Base-by-base conservation (phyloP, 2,329 filamentous ascomycete species). In the Cladophialophora immunda region DNA sequence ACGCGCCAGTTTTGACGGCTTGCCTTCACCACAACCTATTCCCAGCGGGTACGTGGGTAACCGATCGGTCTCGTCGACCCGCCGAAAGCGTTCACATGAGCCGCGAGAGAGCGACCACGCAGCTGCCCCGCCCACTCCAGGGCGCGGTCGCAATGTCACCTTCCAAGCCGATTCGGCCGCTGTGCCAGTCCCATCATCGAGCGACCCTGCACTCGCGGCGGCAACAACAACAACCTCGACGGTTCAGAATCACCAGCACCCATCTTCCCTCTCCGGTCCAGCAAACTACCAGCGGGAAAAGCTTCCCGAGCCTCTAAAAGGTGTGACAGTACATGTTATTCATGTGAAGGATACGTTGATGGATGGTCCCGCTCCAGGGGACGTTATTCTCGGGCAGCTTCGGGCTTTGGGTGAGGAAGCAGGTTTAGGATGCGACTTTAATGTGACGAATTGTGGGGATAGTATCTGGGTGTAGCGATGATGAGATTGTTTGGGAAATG, bases 321-420 rank as follows among this genome's bases (percentile, higher is more conserved):
- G 93, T 0, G 76, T 98, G 30, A 91, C 89, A 69, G 83, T 99
- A 1, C 89, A 97, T 58, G 88, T 98, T 63, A 98, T 98, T 41
- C 95, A 99, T 76, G 87, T 98, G 75, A 99, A 99, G 77, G 94
- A 98, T 71, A 90, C 86, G 25, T 81, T 97, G 63, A 82, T 84
- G 8, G 93, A 97, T 75, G 92, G 88, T 0, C 87, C 87, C 29
- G 77, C 81, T 56, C 87, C 85, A 1, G 86, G 83, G 38, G 88
- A 92, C 3, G 84, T 80, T 1, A 97, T 98, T 38, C 73, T 95
- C 25, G 75, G 82, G 67, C 88, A 97, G 76, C 78, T 98, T 58
- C 76, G 80, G 19, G 87, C 87, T 29, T 84, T 92, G 66, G 92
- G 94, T 67, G 79, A 83, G 61, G 86, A 87, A 13, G 85, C 81